Evolutionary conservation across 78 protist species (phyloP).

Genomic region (Ministeria vibrans): DNA sequence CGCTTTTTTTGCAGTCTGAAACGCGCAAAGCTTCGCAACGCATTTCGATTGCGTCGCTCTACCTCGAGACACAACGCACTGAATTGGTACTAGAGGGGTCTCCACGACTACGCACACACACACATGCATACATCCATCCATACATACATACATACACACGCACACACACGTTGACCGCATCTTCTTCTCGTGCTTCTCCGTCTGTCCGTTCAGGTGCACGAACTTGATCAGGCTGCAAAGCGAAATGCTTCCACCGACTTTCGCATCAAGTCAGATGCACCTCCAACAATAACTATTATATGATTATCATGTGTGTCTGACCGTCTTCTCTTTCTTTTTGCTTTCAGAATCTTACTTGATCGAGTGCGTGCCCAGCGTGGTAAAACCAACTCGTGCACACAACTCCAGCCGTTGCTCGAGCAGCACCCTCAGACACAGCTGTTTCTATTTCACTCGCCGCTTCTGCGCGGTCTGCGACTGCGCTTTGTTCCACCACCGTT

Average conservation of each 20-base stretch:
- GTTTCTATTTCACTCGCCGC: neutral
- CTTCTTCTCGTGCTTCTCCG: neutral
- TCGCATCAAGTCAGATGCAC: neutral
- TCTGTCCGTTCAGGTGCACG: neutral
- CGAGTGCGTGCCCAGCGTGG: conserved; percentile 1
- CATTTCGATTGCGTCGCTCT: neutral
- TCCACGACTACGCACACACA: neutral
- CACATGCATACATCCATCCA: neutral
- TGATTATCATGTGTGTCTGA: neutral
- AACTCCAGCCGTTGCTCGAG: neutral
- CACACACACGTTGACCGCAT: neutral
- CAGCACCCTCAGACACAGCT: neutral
- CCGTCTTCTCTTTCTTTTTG: neutral
- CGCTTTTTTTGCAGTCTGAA: too few species aligned
- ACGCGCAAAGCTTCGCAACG: too few species aligned
- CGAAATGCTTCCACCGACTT: neutral
- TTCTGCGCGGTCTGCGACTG: too few species aligned
- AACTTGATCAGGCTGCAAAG: neutral
- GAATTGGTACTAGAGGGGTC: neutral
- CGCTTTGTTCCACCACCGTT: conserved; percentile 32
- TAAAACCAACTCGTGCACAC: neutral
- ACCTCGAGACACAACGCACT: neutral
- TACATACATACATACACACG: neutral
- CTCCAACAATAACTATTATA: neutral
- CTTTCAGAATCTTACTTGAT: neutral